Evolutionary conservation across 768 basidiomycete genomes (phyloP), one percentile per base, ranked within the genome.

Genomic region (Suillus ampliporus): DNA sequence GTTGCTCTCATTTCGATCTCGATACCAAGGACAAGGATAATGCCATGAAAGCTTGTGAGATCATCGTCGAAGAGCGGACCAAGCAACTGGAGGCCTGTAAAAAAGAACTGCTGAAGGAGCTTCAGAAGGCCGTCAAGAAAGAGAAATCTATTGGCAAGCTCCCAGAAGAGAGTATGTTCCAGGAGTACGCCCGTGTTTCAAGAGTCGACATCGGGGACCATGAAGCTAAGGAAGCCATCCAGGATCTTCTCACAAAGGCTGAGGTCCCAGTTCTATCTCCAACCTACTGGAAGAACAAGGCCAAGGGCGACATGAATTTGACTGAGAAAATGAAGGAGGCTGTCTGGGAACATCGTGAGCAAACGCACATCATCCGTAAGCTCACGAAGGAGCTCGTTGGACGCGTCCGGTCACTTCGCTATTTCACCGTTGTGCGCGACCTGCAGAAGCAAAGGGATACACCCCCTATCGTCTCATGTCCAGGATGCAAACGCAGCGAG

Each of bases 1-100:
- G 96, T 43, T 97, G 95, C 72, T 96, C 95, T 6, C 95, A 97
- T 73, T 98, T 97, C 74, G 93, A 95, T 67, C 82, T 95, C 38
- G 92, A 94, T 60, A 86, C 84, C n/a, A 86, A 83, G 65, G 83
- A 81, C 37, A 80, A 79, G 61, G 84, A 85, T 64, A 85, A 95
- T 65, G 95, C 96, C 0, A 90, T 92, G 86, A 91, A 90, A 69
- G 94, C 95, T 4, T 97, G 96, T 75, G 93, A 98, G 65, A 86
- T 94, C 67, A 97, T 98, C 66, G 90, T 96, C 62, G 76, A 85
- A 63, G 92, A 94, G 68, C 91, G 95, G 43, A 84, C 85, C 60
- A 82, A 83, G 58, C 95, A 98, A 69, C 80, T 94, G 52, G 85
- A 90, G 48, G 87, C 89, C 50, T 97, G 95, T 76, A 89, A 87